Conservation (phyloP, 805 yeast genomes). For the Candida succiphila region DNA sequence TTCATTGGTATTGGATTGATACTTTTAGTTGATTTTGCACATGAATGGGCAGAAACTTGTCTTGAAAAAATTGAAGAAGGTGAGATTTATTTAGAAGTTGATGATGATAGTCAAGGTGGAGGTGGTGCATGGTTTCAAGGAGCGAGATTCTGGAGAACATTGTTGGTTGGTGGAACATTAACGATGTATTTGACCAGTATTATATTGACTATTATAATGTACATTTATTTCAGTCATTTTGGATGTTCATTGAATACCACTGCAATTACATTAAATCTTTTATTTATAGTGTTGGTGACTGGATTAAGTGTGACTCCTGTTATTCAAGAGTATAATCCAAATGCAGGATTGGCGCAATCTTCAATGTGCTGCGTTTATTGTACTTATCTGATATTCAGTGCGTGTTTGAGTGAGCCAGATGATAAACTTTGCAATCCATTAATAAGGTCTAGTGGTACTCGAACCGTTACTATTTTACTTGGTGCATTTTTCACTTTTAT, state of each 20-base stretch:
- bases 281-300: conserved; percentile 56
- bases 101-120: conserved; percentile 32
- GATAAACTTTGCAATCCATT: conserved; percentile 88
- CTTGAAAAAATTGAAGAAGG: conserved; percentile 83
- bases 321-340: conserved; percentile 87
- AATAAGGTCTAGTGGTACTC: conserved; percentile 79
- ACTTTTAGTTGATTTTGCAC: conserved; percentile 91
- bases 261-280: conserved; percentile 69
- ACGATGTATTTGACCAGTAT: conserved; percentile 72
- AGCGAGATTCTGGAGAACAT: conserved; percentile 62
- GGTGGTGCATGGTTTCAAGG: conserved; percentile 25
- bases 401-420: conserved; percentile 95
- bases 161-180: conserved; percentile 80
- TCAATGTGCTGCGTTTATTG: conserved; percentile 94
- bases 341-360: conserved; percentile 93
- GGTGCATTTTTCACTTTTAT: conserved; percentile 92
- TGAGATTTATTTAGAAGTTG: conserved; percentile 41
- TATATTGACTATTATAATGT: conserved; percentile 70
- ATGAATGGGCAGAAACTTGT: conserved; percentile 97
- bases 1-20: conserved; percentile 87
- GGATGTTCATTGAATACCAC: conserved; percentile 88
- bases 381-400: conserved; percentile 82
- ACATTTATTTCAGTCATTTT: conserved; percentile 65
- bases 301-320: conserved; percentile 67
- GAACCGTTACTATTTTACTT: conserved; percentile 76